Evolutionary conservation across 2,329 filamentous ascomycete species (phyloP).

Genomic region (Ceratocystis alfenasii): DNA sequence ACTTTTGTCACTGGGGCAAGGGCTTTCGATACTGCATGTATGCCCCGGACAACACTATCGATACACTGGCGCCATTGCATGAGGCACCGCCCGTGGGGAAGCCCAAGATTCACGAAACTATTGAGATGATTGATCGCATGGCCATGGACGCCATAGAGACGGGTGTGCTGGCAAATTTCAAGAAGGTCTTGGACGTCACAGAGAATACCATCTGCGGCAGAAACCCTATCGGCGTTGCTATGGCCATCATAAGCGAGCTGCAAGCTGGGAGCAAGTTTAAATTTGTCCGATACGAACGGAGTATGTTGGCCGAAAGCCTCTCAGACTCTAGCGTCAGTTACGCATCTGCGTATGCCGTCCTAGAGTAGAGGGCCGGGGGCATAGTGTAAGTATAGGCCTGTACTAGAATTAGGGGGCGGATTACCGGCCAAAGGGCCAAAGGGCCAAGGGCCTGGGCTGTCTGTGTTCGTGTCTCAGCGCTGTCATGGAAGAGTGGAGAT

Average conservation of each 20-base stretch:
- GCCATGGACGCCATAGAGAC: conserved; percentile 78
- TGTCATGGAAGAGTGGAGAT: background rate
- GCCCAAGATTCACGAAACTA: conserved; percentile 68
- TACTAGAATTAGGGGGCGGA: background rate
- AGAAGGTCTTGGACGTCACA: conserved; percentile 56
- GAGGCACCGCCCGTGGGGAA: conserved; percentile 22
- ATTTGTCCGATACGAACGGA: conserved; percentile 80
- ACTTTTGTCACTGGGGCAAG: conserved; percentile 92
- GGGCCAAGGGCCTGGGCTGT: background rate
- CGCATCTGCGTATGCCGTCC: conserved; percentile 68
- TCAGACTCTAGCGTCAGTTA: conserved; percentile 86
- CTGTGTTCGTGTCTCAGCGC: background rate
- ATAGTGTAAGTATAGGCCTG: background rate
- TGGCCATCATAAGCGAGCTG: conserved; percentile 71
- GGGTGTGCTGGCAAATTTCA: conserved; percentile 59
- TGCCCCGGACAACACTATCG: conserved; percentile 34
- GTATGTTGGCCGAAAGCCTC: conserved; percentile 55
- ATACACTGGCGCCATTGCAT: conserved; percentile 32
- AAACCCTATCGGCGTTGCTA: conserved; percentile 84
- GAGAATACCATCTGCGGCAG: conserved; percentile 88
- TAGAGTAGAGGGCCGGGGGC: background rate
- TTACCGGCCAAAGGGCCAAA: too few species aligned
- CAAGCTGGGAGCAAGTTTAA: conserved; percentile 48
- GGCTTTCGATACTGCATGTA: conserved; percentile 80
- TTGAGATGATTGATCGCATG: conserved; percentile 63